Base-by-base conservation (phyloP, 169 alveolate genomes). In the Cryptosporidium ryanae region DNA sequence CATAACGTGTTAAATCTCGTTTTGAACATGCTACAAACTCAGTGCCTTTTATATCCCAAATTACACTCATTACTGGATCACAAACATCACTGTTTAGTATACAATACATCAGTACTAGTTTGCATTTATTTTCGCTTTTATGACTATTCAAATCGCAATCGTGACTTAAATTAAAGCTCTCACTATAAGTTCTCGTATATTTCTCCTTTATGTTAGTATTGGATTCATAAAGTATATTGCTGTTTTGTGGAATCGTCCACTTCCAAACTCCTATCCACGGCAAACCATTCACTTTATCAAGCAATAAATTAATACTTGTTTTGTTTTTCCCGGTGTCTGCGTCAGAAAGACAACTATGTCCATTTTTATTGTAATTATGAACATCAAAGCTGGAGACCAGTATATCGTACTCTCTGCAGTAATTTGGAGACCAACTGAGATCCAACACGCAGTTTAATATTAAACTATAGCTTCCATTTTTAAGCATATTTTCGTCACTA, bases 231-330 rank as follows among this genome's bases (percentile, higher is more conserved):
- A 38, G 2, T 38, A 10, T 10, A 38, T 38, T 38, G 8, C 8
- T 38, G 8, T 38, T 38, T 38, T 6, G 46, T 38, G 3, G 46
- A 38, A 76, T 32, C 2, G 44, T 70, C 87, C 87, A 76, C 43
- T 46, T 76, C 87, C 87, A 76, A 34, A 76, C 59, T 55, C 87
- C 87, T 38, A 76, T 76, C 87, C 87, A 76, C 17, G 87, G 87
- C 23, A 55, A 44, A 4, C 49, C 55, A 68, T 55, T 68, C 31
- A 68, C 55, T 31, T 55, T 50, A 1, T 32, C 52, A 52, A 68
- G 8, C 8, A 38, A 38, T 38, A 38, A 4, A 38, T 1, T 38
- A 29, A n/a, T 34, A 8, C 38, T 29, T 38, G 27, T 34, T 31
- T 25, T 34, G 48, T 29, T 52, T 7, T 25, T 49, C 34, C 31